Base-by-base conservation (phyloP, 441 rosid genomes). In the Manihot esculenta region DNA sequence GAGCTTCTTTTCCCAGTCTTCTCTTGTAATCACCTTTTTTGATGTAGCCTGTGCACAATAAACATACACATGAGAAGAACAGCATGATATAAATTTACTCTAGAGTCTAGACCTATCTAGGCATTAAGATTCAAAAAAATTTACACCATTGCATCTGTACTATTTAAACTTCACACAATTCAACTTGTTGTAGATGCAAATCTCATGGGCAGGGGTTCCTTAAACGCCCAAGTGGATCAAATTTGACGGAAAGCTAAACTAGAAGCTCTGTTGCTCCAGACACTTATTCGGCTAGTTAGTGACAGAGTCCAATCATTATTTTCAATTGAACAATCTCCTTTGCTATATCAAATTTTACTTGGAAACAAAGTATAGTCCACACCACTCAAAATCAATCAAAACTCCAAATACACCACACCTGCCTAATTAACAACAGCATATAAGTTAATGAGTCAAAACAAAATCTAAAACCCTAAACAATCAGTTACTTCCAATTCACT, bases 1-100 rank as follows among this genome's bases (percentile, higher is more conserved):
- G 30, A 94, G 90, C 79, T 85, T 94, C 87, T 84, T 94, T 67
- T 92, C 98, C 99, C 99, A 92, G 59, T 89, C 99, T 44, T 84
- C 97, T 77, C 89, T 84, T 13, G 96, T 89, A 24, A 90, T 85
- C 76, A 91, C 84, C 83, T 89, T 94, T 84, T 90, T 91, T 1
- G 97, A 84, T 45, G 82, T 76, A 49, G 89, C 96, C 99, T 94
- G 81, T 38, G n/a, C 61, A 12, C 45, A 70, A 68, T 27, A 51
- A 66, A 24, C 35, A 66, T n/a, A 73, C 26, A 69, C 10, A 59
- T 68, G 18, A 69, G 53, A 33, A 71, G 3, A 30, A 33, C 15
- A 18, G 10, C n/a, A 48, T 18, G 0, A 27, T 48, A 45, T 61
- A 41, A 45, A 42, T 24, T 20, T 18, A 56, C 59, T 44, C 18